phyloP scores from a whole-genome alignment of 2,329 filamentous ascomycete genomes.

The Penicillium sp. region DNA sequence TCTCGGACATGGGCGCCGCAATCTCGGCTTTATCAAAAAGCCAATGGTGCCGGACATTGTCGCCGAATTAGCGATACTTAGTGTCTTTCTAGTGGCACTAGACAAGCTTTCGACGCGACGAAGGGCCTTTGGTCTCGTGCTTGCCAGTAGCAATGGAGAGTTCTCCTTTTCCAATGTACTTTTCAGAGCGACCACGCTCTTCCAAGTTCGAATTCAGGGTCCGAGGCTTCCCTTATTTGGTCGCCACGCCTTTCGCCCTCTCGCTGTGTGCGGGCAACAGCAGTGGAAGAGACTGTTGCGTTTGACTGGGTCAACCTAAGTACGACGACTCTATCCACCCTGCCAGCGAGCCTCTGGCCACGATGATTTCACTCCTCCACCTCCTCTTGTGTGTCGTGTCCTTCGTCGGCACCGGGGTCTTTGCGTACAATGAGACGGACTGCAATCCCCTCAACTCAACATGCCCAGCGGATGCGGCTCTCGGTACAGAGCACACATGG shows the following conservation, averaged over 20 bases:
- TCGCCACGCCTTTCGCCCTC: background rate
- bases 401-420: background rate
- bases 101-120: background rate
- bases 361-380: background rate
- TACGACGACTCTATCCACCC: background rate
- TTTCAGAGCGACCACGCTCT: background rate
- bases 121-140: background rate
- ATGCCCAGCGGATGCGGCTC: constrained; percentile 71
- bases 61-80: background rate
- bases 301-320: background rate
- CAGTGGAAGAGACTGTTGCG: background rate
- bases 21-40: constrained; percentile 1
- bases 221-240: background rate
- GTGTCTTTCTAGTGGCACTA: background rate
- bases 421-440: constrained; percentile 49
- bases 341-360: background rate
- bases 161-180: background rate
- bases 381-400: background rate
- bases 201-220: background rate
- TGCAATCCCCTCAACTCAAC: constrained; percentile 75
- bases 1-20: background rate
- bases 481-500: constrained; percentile 63
- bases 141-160: background rate
- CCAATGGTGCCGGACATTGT: background rate
- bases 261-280: background rate